phyloP scores from a whole-genome alignment of 306 rosid genomes.

The Pueraria montana region DNA sequence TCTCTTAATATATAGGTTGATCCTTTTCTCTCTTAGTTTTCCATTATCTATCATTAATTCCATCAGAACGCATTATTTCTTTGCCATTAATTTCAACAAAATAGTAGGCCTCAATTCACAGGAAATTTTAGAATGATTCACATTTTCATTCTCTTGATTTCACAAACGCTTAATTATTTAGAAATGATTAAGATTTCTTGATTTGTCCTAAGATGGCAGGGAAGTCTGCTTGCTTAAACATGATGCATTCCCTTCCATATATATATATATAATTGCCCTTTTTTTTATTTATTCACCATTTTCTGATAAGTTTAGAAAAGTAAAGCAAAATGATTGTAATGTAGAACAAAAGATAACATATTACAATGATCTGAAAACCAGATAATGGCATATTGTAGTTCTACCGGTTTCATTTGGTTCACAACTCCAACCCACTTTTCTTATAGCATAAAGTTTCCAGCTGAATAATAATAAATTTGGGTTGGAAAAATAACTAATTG shows the following conservation, averaged over 20 bases:
- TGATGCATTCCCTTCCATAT: conserved; percentile 32
- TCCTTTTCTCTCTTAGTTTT: not conserved
- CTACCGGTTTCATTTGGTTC: conserved; percentile 14
- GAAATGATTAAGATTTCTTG: conserved; percentile 6
- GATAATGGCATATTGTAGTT: conserved; percentile 3
- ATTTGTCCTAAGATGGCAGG: not conserved
- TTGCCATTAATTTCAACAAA: not conserved
- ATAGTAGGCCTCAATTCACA: not conserved
- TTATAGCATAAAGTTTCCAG: not conserved
- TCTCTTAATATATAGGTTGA: not conserved
- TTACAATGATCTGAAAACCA: conserved; percentile 22
- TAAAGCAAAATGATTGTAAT: not conserved
- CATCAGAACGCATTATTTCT: not conserved
- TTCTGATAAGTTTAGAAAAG: not conserved
- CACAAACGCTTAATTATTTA: not conserved
- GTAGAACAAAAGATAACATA: conserved; percentile 10
- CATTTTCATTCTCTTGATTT: conserved; percentile 28
- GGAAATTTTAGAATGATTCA: conserved; percentile 15
- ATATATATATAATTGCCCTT: not conserved
- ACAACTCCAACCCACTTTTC: not conserved
- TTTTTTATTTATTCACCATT: not conserved
- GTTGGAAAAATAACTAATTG: conserved; percentile 15
- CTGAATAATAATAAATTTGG: not conserved
- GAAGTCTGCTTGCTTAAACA: conserved; percentile 18
- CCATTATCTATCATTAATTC: not conserved